These are phyloP conservation scores for Solanum chilense DNA, from an alignment of 257 asterid genomes.

Conservation along the genomic window DNA sequence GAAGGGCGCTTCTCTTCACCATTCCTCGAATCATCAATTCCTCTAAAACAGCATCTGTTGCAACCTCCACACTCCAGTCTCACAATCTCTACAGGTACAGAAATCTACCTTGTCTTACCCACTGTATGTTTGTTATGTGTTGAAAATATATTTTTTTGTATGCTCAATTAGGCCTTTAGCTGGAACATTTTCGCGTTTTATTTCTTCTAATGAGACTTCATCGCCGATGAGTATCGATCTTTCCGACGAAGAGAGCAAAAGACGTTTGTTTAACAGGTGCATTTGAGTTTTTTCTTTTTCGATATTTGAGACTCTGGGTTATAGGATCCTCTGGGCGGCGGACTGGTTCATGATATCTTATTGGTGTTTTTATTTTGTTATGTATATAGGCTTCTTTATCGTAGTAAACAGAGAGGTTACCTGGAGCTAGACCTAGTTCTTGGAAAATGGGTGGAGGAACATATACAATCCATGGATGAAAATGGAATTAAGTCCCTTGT, in stretches of 20 bases:
- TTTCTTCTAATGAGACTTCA: slow-evolving; percentile 26
- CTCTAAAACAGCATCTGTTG: slow-evolving; percentile 13
- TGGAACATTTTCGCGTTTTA: slow-evolving; percentile 33
- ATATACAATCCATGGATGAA: slow-evolving; percentile 67
- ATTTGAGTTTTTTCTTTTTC: not conserved
- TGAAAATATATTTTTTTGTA: not conserved
- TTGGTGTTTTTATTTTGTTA: not conserved
- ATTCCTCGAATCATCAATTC: slow-evolving; percentile 43
- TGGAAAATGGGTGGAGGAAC: slow-evolving; percentile 90
- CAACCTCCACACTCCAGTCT: slow-evolving; percentile 7
- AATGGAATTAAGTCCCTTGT: slow-evolving; percentile 54
- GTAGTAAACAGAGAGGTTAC: slow-evolving; percentile 92
- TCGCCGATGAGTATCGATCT: slow-evolving; percentile 39
- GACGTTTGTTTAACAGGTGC: slow-evolving; percentile 71
- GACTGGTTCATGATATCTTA: not conserved
- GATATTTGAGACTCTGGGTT: not conserved
- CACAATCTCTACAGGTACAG: slow-evolving; percentile 25
- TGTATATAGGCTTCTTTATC: slow-evolving; percentile 50
- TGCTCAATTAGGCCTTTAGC: slow-evolving; percentile 37
- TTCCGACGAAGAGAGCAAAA: slow-evolving; percentile 58
- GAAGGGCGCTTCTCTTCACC: slow-evolving; percentile 36
- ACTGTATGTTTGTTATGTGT: not conserved
- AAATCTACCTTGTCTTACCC: not conserved
- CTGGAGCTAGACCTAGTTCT: slow-evolving; percentile 81
- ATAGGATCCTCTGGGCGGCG: not conserved